Conservation (phyloP, 495 filamentous ascomycete species). For the Trichoderma gamsii region DNA sequence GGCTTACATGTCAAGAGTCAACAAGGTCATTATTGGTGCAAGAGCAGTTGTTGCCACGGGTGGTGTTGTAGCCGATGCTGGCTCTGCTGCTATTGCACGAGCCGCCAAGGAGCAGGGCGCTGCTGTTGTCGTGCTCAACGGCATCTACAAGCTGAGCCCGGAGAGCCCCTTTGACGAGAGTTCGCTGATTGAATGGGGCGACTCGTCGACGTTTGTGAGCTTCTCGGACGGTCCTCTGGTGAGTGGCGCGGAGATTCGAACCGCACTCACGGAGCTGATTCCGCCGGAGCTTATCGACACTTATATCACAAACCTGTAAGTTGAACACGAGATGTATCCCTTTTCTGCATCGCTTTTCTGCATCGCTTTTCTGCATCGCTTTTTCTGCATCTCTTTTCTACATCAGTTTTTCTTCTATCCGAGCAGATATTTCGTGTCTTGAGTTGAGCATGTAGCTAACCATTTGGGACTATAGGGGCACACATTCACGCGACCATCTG, state of each 20-base stretch:
- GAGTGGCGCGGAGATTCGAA: slow-evolving; percentile 69
- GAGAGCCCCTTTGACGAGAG: slow-evolving; percentile 77
- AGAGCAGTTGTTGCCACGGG: slow-evolving; percentile 83
- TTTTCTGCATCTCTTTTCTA: too few relatives aligned
- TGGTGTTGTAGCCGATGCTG: slow-evolving; percentile 71
- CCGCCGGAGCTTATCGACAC: slow-evolving; percentile 75
- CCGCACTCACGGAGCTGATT: slow-evolving; percentile 78
- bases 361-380: too few relatives aligned
- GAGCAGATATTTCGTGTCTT: background rate
- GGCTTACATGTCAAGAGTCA: slow-evolving; percentile 86
- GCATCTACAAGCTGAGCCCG: slow-evolving; percentile 85
- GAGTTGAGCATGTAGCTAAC: background rate
- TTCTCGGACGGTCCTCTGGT: slow-evolving; percentile 71
- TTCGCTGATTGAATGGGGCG: slow-evolving; percentile 72
- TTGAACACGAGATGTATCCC: slow-evolving; percentile 18
- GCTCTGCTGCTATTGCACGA: slow-evolving; percentile 69
- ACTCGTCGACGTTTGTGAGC: slow-evolving; percentile 62
- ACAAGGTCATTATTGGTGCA: slow-evolving; percentile 86
- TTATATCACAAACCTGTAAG: slow-evolving; percentile 90
- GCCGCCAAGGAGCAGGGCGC: slow-evolving; percentile 74
- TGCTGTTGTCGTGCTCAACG: slow-evolving; percentile 76
- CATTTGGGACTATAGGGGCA: slow-evolving; percentile 44
- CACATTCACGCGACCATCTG: slow-evolving; percentile 73
- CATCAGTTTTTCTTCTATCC: too few relatives aligned
- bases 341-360: too few relatives aligned